These are phyloP conservation scores for Pachysandra terminalis DNA, from an alignment of 164 flowering plant species.

Conservation along the genomic window DNA sequence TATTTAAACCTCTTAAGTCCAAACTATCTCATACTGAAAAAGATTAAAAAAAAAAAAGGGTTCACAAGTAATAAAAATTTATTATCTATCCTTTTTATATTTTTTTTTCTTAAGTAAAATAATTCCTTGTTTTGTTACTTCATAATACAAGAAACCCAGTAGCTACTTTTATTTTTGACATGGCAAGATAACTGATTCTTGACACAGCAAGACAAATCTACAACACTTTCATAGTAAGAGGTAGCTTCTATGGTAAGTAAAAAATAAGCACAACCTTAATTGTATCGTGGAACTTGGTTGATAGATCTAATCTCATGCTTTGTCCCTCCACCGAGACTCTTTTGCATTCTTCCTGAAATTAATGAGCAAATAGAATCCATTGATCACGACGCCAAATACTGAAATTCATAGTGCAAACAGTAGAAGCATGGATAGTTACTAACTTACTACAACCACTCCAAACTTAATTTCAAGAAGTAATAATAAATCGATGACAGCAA, in stretches of 20 bases:
- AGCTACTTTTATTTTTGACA: too few species aligned
- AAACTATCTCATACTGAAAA: too few species aligned
- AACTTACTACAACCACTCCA: neutral
- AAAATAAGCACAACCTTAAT: constrained; percentile 60
- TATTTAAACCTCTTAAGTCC: too few species aligned
- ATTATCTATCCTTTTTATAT: too few species aligned
- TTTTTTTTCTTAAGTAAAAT: too few species aligned
- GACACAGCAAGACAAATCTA: neutral
- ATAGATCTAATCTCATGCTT: constrained; percentile 73
- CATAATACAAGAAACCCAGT: too few species aligned
- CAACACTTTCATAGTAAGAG: neutral
- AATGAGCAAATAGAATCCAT: constrained; percentile 10
- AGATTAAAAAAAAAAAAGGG: too few species aligned
- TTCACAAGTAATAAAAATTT: too few species aligned
- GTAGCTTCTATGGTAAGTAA: neutral
- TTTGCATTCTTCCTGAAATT: constrained; percentile 86
- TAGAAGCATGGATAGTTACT: neutral
- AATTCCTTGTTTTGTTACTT: too few species aligned
- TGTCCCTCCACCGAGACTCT: constrained; percentile 89
- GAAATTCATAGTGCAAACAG: neutral
- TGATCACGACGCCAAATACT: neutral
- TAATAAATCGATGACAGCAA: neutral
- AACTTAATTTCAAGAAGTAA: neutral
- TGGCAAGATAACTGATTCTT: neutral
- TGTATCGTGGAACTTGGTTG: constrained; percentile 83